These are phyloP conservation scores for Xeromyces bisporus DNA, from an alignment of 495 filamentous ascomycete genomes.

Conservation along the genomic window DNA sequence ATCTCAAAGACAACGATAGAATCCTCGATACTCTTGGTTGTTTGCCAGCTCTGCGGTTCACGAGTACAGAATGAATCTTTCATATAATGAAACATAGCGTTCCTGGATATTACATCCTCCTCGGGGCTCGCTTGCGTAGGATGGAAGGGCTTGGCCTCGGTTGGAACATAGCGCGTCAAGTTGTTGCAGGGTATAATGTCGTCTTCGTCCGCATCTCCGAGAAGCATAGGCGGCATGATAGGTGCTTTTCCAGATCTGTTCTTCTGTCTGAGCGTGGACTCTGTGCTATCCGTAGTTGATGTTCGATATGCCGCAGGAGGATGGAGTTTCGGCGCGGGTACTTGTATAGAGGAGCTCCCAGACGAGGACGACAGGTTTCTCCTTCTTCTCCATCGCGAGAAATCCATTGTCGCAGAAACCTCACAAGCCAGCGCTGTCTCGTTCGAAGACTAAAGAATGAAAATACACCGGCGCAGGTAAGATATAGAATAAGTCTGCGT, in stretches of 20 bases:
- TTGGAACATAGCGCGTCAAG: slow-evolving; percentile 2
- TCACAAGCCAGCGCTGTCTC: neutral
- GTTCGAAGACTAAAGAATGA: neutral
- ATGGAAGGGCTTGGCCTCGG: slow-evolving; percentile 5
- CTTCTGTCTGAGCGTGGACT: slow-evolving; percentile 8
- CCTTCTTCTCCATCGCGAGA: slow-evolving; percentile 7
- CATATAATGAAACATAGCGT: slow-evolving; percentile 32
- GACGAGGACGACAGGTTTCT: slow-evolving; percentile 8
- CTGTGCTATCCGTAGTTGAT: slow-evolving; percentile 4
- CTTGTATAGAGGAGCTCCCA: slow-evolving; percentile 4
- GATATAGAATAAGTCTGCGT: neutral
- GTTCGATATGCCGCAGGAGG: slow-evolving; percentile 10
- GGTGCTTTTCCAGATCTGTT: slow-evolving; percentile 4
- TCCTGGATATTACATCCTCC: slow-evolving; percentile 13
- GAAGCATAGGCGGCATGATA: slow-evolving; percentile 11
- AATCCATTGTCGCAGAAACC: neutral
- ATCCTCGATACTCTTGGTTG: slow-evolving; percentile 43
- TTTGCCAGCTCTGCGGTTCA: slow-evolving; percentile 31
- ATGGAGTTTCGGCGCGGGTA: slow-evolving; percentile 7
- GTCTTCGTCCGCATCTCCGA: slow-evolving; percentile 13
- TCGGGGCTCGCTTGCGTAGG: slow-evolving; percentile 5
- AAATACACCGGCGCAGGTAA: neutral
- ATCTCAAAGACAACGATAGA: slow-evolving; percentile 65
- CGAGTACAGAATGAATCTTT: slow-evolving; percentile 41
- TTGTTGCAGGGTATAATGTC: slow-evolving; percentile 7